A percentile compares a stretch with the other conserved stretches of the same genome.
Evolutionary conservation across 176 grass and related monocot genomes (phyloP).

Genomic region (Hsuehochloa calcarea): DNA sequence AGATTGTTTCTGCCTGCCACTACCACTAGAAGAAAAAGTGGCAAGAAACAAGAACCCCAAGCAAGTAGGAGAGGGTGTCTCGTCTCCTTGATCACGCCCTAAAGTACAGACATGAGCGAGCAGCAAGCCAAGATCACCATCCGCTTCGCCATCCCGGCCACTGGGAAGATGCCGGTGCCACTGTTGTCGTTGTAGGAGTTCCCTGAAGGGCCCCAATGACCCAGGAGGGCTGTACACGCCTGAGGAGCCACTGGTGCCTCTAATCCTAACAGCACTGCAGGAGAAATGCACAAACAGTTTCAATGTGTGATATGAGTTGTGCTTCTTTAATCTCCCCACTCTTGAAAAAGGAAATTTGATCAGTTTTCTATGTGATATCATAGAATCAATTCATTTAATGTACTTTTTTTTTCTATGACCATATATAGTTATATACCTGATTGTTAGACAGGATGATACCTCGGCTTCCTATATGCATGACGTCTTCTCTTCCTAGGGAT

Average conservation of each 20-base stretch:
- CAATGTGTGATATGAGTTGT: neutral
- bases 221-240: conserved; percentile 42
- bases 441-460: no score
- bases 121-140: conserved; percentile 34
- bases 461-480: no score
- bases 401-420: neutral
- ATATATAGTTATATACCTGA: no score
- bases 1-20: conserved; percentile 43
- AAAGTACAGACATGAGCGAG: conserved; percentile 41
- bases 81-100: conserved; percentile 34
- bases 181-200: conserved; percentile 43
- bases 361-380: neutral
- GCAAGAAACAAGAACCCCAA: conserved; percentile 27
- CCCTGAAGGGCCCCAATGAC: conserved; percentile 49
- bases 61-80: neutral
- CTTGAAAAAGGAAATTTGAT: neutral
- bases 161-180: neutral
- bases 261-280: conserved; percentile 50
- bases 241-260: neutral
- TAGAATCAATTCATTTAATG: neutral
- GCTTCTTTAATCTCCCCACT: neutral
- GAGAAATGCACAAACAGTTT: conserved; percentile 22
- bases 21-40: conserved; percentile 26
- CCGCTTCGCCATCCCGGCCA: neutral
- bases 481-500: no score